phyloP scores from a whole-genome alignment of 106 monocot genomes.

The Allium sativum region DNA sequence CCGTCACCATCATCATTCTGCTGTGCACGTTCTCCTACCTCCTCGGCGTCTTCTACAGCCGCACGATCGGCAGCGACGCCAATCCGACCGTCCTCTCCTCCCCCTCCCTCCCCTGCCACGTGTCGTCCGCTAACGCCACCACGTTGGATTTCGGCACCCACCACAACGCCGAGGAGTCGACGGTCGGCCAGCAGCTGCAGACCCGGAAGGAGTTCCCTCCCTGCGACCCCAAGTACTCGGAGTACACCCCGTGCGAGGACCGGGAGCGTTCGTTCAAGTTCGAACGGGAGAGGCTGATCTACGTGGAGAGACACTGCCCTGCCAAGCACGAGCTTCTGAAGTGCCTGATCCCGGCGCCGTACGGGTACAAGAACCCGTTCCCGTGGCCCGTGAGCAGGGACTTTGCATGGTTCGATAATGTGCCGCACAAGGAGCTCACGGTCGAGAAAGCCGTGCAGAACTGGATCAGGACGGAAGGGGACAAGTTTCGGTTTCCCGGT shows the following conservation, averaged over 20 bases:
- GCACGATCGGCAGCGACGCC: neutral
- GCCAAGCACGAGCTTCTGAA: constrained; percentile 10
- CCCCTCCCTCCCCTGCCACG: neutral
- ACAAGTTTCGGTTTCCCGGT: constrained; percentile 55
- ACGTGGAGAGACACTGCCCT: constrained; percentile 38
- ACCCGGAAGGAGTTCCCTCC: constrained; percentile 3
- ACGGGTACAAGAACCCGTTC: constrained; percentile 29
- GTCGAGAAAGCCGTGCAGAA: constrained; percentile 66
- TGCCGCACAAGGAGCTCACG: constrained; percentile 37
- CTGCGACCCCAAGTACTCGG: constrained; percentile 22
- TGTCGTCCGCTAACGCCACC: neutral
- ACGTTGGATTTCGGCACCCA: constrained; percentile 27
- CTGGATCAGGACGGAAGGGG: constrained; percentile 37
- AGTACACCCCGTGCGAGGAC: constrained; percentile 54
- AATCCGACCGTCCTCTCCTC: neutral
- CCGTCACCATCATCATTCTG: neutral
- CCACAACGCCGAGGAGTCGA: constrained; percentile 9
- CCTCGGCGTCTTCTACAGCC: constrained; percentile 18
- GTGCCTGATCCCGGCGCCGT: constrained; percentile 35
- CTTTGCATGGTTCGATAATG: constrained; percentile 35
- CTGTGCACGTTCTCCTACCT: constrained; percentile 5
- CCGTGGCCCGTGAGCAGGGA: constrained; percentile 35
- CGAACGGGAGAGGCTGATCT: constrained; percentile 9
- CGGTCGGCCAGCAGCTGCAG: neutral
- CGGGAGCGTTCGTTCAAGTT: constrained; percentile 12